Conservation (phyloP, 352 stramenopile genomes). For the Globisporangium ultimum region DNA sequence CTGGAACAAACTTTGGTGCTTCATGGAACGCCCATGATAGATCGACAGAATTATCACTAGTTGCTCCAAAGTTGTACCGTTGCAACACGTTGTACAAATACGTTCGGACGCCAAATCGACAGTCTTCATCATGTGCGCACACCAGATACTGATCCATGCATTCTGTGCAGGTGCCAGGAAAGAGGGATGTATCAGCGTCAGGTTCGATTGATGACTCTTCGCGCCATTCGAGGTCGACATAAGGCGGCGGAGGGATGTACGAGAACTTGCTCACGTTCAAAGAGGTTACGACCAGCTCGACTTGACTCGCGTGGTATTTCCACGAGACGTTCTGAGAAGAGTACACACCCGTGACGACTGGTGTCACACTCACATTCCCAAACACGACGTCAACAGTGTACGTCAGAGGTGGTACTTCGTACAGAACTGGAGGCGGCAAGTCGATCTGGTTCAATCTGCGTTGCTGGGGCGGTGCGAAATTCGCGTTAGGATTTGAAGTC, state of each 20-base stretch:
- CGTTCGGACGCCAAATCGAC: conserved; percentile 28
- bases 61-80: background rate
- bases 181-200: conserved; percentile 12
- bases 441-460: conserved; percentile 7
- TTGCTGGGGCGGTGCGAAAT: background rate
- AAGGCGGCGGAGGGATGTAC: conserved; percentile 31
- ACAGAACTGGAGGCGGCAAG: conserved; percentile 6
- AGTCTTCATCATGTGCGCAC: conserved; percentile 32
- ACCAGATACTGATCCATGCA: conserved; percentile 15
- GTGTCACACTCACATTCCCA: conserved; percentile 29
- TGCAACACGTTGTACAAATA: conserved; percentile 23
- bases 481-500: too few species aligned
- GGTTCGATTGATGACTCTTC: conserved; percentile 6
- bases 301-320: background rate
- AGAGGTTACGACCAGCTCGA: conserved; percentile 18
- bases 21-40: conserved; percentile 14
- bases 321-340: conserved; percentile 4
- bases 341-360: conserved; percentile 5
- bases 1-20: conserved; percentile 26
- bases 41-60: background rate
- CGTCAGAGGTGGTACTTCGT: conserved; percentile 17
- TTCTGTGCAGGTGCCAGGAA: conserved; percentile 17
- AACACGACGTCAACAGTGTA: conserved; percentile 32
- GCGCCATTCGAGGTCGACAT: conserved; percentile 26
- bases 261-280: conserved; percentile 34